Evolutionary conservation across 306 rosid species (phyloP), one percentile per base, ranked within the genome.

Genomic region (Geum urbanum): DNA sequence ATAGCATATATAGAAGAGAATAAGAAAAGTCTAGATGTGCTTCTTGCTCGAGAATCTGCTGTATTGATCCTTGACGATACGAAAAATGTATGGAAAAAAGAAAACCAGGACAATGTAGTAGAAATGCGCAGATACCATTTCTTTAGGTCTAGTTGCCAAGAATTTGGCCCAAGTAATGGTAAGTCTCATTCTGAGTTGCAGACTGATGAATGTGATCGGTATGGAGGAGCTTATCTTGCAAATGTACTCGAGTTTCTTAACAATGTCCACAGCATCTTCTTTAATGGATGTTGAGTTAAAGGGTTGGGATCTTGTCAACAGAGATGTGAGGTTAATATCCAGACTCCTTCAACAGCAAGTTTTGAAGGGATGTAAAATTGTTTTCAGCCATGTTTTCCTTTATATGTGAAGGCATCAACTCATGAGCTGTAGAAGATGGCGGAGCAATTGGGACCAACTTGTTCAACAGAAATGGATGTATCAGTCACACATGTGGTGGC

Each of bases 81-180:
- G 9, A 96, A 92, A 85, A 71, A 84, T 54, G 97, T 90, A 76
- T 92, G 96, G 96, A 71, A 79, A 74, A 86, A 81, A 84, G 91
- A 92, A 77, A 90, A 81, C 51, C 51, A 47, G 69, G 83, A 86
- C 5, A 92, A 92, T 72, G 76, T 92, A 61, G 81, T 90, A 70
- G 58, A 86, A 78, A 90, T 92, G 91, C 96, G 88, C 72, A 88
- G 94, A 80, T 92, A 90, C 72, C 97, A 90, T 84, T 92, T 85
- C 75, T 92, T 92, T 48, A 76, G 84, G 41, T 90, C 98, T 19
- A 92, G 98, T 75, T 84, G 90, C 63, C 86, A 73, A 12, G 92
- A 90, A 59, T 92, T 84, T 76, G 92, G 92, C 49, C 84, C 83
- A 73, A 71, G 70, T 66, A 90, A 47, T 47, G n/a, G 51, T 47